Evolutionary conservation across 1,139 yeast species (phyloP).

Genomic region (Saccharomyces pastorianus): DNA sequence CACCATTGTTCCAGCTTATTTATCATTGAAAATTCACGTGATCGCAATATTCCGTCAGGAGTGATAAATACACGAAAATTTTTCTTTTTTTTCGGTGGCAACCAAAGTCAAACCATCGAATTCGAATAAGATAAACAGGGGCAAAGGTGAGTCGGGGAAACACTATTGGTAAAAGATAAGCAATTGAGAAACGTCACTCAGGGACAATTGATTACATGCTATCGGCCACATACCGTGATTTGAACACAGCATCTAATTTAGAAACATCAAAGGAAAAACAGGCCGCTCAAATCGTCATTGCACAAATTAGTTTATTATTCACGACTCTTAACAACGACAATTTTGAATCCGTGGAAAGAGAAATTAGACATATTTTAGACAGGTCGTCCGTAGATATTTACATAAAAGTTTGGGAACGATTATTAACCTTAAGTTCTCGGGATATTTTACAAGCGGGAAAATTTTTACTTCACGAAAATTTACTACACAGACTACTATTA

Average conservation of each 20-base stretch:
- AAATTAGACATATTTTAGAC: constrained; percentile 18
- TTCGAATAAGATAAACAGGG: not conserved
- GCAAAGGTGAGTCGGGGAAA: not conserved
- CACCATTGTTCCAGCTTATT: not conserved
- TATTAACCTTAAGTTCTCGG: constrained; percentile 17
- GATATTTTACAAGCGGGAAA: constrained; percentile 14
- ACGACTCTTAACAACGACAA: constrained; percentile 17
- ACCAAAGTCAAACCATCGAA: not conserved
- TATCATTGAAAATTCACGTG: not conserved
- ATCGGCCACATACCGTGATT: constrained; percentile 9
- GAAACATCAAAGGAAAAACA: constrained; percentile 16
- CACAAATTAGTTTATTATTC: constrained; percentile 25
- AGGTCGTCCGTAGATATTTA: constrained; percentile 17
- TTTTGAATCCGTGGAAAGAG: constrained; percentile 14
- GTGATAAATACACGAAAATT: not conserved
- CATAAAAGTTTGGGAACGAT: constrained; percentile 23
- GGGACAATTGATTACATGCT: constrained; percentile 20
- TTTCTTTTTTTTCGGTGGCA: constrained; percentile 1
- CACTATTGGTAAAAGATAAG: not conserved
- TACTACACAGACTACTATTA: constrained; percentile 18
- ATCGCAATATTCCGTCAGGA: not conserved
- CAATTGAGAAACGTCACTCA: not conserved
- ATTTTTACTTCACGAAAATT: constrained; percentile 12
- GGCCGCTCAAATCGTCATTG: constrained; percentile 21
- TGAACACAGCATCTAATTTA: constrained; percentile 5